Conservation (phyloP, 495 filamentous ascomycete species). For the Penicillium robsamsonii region DNA sequence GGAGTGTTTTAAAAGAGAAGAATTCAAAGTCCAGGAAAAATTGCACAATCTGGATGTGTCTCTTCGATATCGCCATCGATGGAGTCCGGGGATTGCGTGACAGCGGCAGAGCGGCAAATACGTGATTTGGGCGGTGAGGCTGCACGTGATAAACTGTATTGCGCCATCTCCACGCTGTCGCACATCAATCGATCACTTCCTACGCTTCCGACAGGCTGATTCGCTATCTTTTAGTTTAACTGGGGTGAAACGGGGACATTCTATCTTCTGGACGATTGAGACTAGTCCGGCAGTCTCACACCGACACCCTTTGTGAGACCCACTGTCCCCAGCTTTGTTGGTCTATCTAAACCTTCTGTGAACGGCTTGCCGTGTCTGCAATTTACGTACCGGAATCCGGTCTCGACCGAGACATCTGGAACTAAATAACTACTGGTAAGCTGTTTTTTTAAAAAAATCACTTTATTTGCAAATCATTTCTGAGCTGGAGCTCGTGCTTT, state of each 20-base stretch:
- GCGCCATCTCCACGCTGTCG: slow-evolving; percentile 8
- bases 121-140: slow-evolving; percentile 2
- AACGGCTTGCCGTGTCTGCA: background rate
- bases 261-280: background rate
- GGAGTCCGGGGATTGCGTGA: slow-evolving; percentile 9
- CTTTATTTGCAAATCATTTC: background rate
- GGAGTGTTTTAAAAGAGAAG: background rate
- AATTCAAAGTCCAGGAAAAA: background rate
- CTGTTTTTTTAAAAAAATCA: background rate
- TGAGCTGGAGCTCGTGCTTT: background rate
- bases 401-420: background rate
- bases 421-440: background rate
- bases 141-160: slow-evolving; percentile 8
- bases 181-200: slow-evolving; percentile 4
- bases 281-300: background rate
- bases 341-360: background rate
- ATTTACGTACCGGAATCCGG: background rate
- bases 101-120: background rate
- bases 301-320: slow-evolving; percentile 2
- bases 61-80: slow-evolving; percentile 6
- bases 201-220: slow-evolving; percentile 5
- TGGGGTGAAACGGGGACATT: background rate
- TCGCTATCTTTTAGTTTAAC: background rate
- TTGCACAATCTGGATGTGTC: slow-evolving; percentile 10
- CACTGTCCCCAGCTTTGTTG: slow-evolving; percentile 2